Evolutionary conservation across 441 rosid species (phyloP), one percentile per base, ranked within the genome.

Genomic region (Pelargonium citronellum): DNA sequence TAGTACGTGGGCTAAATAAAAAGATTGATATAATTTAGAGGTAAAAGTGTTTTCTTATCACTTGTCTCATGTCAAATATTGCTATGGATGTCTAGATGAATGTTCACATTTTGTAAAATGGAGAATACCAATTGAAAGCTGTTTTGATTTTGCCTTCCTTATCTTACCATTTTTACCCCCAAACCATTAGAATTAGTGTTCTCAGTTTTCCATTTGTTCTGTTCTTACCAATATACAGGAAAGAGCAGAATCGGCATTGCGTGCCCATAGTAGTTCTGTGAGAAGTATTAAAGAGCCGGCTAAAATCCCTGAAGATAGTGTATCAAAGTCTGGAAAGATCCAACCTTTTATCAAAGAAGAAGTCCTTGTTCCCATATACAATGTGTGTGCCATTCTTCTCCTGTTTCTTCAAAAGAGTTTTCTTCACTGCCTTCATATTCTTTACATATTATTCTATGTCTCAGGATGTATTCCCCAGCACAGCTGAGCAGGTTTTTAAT

Each of bases 251-350:
- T 95, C 97, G 61, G 97, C 86, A 47, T 77, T 95, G 67, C 96
- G 98, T 82, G 99, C 99, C 64, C 90, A 87, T 65, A 95, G 99
- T 78, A 95, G 96, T 78, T 95, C 99, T 71, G 74, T 87, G 66
- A 89, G 76, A 81, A 84, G 88, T 73, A 79, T 81, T 77, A 79
- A 71, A 78, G 77, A 70, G 64, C 82, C 72, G 72, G 72, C 70
- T 55, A 79, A 76, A 72, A 71, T 76, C 75, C 88, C 81, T 20
- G 87, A 87, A 75, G 92, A 86, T 68, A 77, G 64, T 78, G 80
- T 75, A 61, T 72, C 81, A 44, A 82, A 78, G 76, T 77, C 79
- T 70, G 94, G 81, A 77, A 90, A 86, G 73, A 79, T 71, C 68
- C 91, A 88, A 80, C 71, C 95, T 71, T 95, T 90, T 79, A 75